phyloP scores from a whole-genome alignment of 2,329 filamentous ascomycete genomes.

The Lecanicillium sp. region DNA sequence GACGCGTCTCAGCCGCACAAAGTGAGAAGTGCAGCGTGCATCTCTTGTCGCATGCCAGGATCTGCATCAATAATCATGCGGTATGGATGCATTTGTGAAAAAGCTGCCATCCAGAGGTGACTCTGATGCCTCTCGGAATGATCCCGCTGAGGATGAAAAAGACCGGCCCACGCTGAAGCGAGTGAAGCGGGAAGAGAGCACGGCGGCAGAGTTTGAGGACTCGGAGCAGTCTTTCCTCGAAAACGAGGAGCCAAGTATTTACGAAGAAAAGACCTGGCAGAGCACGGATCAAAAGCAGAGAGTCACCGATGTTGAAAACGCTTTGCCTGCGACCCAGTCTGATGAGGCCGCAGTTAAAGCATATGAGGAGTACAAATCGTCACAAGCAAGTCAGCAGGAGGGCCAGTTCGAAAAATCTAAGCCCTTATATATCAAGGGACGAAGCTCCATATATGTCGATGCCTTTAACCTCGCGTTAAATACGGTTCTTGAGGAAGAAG shows the following conservation, averaged over 20 bases:
- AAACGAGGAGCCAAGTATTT: constrained; percentile 20
- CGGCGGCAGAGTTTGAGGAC: constrained; percentile 19
- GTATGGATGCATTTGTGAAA: constrained; percentile 15
- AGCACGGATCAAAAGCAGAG: constrained; percentile 15
- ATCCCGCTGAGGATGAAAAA: not conserved
- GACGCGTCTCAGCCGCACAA: constrained; percentile 8
- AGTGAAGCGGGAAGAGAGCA: constrained; percentile 23
- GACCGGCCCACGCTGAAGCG: constrained; percentile 24
- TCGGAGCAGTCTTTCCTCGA: constrained; percentile 19
- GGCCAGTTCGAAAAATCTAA: constrained; percentile 35
- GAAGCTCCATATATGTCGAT: constrained; percentile 91
- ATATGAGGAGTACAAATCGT: constrained; percentile 66
- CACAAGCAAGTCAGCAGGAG: constrained; percentile 36
- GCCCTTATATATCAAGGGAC: constrained; percentile 61
- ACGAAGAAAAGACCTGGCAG: constrained; percentile 17
- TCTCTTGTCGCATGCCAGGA: too few species aligned
- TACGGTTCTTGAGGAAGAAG: constrained; percentile 83
- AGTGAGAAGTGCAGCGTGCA: not conserved
- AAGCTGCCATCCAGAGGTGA: constrained; percentile 11
- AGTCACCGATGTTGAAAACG: constrained; percentile 38
- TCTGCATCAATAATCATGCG: too few species aligned
- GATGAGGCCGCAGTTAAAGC: constrained; percentile 69
- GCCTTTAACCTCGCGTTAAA: constrained; percentile 91
- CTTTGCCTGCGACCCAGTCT: constrained; percentile 60
- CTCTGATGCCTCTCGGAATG: not conserved